Conservation (phyloP, 169 alveolate genomes). For the Plasmodium cynomolgi region DNA sequence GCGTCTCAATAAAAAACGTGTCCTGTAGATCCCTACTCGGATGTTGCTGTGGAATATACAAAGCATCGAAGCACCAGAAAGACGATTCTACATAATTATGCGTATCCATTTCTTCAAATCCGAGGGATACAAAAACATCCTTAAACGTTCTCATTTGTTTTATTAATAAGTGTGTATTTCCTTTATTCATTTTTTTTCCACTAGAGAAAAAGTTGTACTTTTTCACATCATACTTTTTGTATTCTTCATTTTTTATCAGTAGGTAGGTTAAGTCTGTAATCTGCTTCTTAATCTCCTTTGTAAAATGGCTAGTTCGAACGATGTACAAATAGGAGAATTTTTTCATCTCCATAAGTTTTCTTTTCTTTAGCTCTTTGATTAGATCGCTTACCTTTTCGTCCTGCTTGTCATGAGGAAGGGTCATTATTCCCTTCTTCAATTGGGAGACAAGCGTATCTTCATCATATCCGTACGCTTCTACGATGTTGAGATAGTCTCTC, state of each 20-base stretch:
- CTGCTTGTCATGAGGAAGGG: background rate
- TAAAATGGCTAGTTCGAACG: constrained; percentile 22
- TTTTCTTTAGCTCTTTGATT: constrained; percentile 18
- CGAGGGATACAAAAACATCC: constrained; percentile 92
- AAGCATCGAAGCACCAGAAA: constrained; percentile 99
- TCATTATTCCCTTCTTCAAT: background rate
- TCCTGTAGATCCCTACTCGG: constrained; percentile 99
- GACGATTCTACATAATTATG: constrained; percentile 97
- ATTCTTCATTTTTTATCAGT: constrained; percentile 45
- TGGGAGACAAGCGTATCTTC: constrained; percentile 10
- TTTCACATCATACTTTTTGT: constrained; percentile 81
- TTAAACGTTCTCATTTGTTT: constrained; percentile 89
- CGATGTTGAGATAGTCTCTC: background rate
- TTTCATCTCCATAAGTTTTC: constrained; percentile 36
- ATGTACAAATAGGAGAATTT: constrained; percentile 24
- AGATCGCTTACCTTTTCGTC: background rate
- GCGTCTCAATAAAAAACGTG: constrained; percentile 95
- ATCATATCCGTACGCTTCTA: constrained; percentile 17
- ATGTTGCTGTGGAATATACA: constrained; percentile 99
- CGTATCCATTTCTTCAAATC: constrained; percentile 99
- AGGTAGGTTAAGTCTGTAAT: constrained; percentile 27
- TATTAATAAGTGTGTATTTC: constrained; percentile 91
- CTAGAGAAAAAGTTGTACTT: constrained; percentile 86
- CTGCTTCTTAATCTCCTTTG: constrained; percentile 37
- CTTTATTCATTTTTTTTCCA: constrained; percentile 89